Base-by-base conservation (phyloP, 441 rosid species). In the Brassica balearica region DNA sequence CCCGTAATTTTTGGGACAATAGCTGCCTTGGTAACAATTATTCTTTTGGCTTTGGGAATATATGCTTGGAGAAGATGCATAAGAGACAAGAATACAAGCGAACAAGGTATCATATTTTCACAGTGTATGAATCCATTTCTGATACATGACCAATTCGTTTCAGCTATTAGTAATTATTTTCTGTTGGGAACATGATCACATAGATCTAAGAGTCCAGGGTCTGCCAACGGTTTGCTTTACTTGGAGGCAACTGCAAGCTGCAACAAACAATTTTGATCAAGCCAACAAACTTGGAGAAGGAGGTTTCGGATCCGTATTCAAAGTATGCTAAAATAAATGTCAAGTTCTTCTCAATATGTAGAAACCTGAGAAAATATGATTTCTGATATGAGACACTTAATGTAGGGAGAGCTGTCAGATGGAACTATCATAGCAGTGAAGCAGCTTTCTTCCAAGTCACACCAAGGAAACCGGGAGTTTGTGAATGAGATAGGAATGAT, bases 241-340 rank as follows among this genome's bases (percentile, higher is more conserved):
- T 7, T 63, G 10, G 19, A 63, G 20, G 22, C 43, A 63, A 63
- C 43, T 63, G 6, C 67, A 63, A 14, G 22, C 67, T 29, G 67
- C 43, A 29, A 63, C 67, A 63, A 29, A 63, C 43, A 63, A 63
- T 27, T 27, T 29, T 62, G 66, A 62, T n/a, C 20, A 27, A 62
- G 41, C 66, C 41, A 62, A 62, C 41, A 62, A 62, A 62, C 66
- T 62, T 23, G 65, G 65, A 23, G 65, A 60, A 25, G 65, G 65
- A 11, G 65, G 65, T 60, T 60, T 62, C 6, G 66, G 41, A 62
- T 27, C 66, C 20, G 66, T 62, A 62, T 62, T 62, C 66, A 62
- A 62, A 62, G 66, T 62, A 27, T 25, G 66, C 10, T 62, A 61
- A 10, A 51, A 15, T 6, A 55, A 17, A 7, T 51, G 56, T 51